Evolutionary conservation across 2,329 filamentous ascomycete genomes (phyloP).

Genomic region (Scedosporium dehoogii): DNA sequence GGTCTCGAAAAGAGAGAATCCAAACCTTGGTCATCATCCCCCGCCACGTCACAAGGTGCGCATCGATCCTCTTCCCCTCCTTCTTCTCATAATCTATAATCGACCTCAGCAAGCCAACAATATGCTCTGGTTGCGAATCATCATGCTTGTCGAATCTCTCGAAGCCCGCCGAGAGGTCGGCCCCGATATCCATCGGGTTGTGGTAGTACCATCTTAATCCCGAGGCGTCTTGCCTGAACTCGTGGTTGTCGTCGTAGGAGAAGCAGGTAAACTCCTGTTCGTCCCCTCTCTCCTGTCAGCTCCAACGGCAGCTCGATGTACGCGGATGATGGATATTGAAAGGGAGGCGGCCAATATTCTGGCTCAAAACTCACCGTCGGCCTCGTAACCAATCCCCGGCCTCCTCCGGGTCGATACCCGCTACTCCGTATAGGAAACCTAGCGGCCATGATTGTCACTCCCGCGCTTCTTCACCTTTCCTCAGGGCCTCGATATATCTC

Average conservation of each 20-base stretch:
- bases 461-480: neutral
- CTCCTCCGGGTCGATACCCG: neutral
- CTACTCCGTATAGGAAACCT: neutral
- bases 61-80: constrained; percentile 56
- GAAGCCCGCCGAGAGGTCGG: constrained; percentile 71
- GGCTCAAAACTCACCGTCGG: neutral
- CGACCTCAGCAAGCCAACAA: constrained; percentile 72
- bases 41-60: constrained; percentile 82
- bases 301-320: neutral
- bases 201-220: constrained; percentile 79
- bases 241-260: constrained; percentile 80
- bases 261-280: constrained; percentile 79
- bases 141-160: constrained; percentile 76
- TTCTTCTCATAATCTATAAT: constrained; percentile 64
- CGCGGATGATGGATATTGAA: neutral
- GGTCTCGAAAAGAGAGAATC: neutral
- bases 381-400: constrained; percentile 1
- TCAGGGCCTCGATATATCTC: neutral
- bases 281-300: no score
- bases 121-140: constrained; percentile 63
- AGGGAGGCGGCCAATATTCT: neutral
- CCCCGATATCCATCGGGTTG: constrained; percentile 52
- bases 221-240: constrained; percentile 65
- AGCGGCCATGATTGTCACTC: neutral
- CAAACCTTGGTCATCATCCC: constrained; percentile 96